Evolutionary conservation across 371 early-diverging fungal genomes (phyloP).

Genomic region (Lichtheimia corymbifera): DNA sequence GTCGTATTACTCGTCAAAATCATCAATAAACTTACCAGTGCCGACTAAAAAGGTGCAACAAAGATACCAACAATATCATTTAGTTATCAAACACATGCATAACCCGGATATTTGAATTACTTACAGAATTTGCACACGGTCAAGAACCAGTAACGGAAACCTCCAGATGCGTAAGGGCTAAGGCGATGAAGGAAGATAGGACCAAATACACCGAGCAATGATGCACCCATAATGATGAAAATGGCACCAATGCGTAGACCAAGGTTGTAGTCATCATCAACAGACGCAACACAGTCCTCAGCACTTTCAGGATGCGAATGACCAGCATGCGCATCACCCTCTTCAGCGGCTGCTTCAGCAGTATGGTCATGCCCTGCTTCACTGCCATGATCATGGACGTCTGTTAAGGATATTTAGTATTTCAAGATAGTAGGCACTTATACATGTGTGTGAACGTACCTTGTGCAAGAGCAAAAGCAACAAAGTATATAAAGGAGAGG

Average conservation of each 20-base stretch:
- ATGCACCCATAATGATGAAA: constrained; percentile 24
- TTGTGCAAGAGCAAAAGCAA: constrained; percentile 9
- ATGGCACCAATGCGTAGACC: constrained; percentile 34
- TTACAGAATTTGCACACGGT: constrained; percentile 51
- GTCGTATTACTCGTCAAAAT: neutral
- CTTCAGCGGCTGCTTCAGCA: constrained; percentile 4
- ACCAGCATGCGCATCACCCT: constrained; percentile 7
- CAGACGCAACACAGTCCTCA: constrained; percentile 23
- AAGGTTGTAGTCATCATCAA: constrained; percentile 34
- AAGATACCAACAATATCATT: neutral
- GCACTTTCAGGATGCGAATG: constrained; percentile 22
- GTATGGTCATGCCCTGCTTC: neutral
- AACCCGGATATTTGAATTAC: constrained; percentile 10
- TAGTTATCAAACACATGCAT: neutral
- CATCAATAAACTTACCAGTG: too few species aligned
- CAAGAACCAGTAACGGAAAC: constrained; percentile 33
- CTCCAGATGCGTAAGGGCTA: constrained; percentile 30
- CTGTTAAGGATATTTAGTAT: neutral
- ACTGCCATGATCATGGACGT: constrained; percentile 8
- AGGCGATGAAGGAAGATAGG: constrained; percentile 44
- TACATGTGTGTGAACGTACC: neutral
- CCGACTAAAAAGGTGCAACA: too few species aligned
- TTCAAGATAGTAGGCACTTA: neutral
- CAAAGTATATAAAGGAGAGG: neutral
- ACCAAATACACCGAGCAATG: constrained; percentile 29